A percentile compares a stretch with the other conserved stretches of the same genome.
Conservation (phyloP, 768 basidiomycete species). For the Lactarius pseudohatsudake region DNA sequence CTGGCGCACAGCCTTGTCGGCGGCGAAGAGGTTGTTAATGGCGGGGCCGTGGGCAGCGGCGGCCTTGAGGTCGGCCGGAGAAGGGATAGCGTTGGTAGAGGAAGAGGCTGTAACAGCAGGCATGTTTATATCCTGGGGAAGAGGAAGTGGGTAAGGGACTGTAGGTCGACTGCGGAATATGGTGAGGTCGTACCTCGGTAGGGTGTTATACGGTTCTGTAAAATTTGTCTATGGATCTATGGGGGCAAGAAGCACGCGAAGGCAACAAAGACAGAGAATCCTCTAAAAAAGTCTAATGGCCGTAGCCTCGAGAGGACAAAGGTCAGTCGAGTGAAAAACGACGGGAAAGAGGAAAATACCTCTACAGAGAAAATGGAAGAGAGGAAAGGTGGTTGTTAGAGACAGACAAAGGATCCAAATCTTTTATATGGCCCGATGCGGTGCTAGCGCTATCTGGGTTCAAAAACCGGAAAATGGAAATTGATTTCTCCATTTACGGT, state of each 20-base stretch:
- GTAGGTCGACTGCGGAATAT: not conserved
- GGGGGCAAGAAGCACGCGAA: slow-evolving; percentile 36
- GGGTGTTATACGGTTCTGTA: slow-evolving; percentile 37
- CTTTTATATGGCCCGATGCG: slow-evolving; percentile 11
- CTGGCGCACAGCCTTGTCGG: slow-evolving; percentile 82
- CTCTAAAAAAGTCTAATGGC: slow-evolving; percentile 57
- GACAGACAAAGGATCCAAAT: not conserved
- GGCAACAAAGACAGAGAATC: slow-evolving; percentile 58
- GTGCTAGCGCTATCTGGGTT: slow-evolving; percentile 23
- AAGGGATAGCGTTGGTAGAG: slow-evolving; percentile 57
- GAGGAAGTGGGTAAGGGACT: not conserved
- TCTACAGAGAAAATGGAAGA: slow-evolving; percentile 36
- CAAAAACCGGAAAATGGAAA: not conserved
- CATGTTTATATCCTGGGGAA: slow-evolving; percentile 62
- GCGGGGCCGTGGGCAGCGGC: slow-evolving; percentile 43
- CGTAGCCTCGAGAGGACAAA: slow-evolving; percentile 35
- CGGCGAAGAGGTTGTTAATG: slow-evolving; percentile 70
- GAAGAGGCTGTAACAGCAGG: slow-evolving; percentile 69
- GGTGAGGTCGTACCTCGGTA: slow-evolving; percentile 41
- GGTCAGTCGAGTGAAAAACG: slow-evolving; percentile 7
- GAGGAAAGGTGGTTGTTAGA: slow-evolving; percentile 33
- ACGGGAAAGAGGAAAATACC: slow-evolving; percentile 34
- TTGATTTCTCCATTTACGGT: not conserved
- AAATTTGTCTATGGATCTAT: slow-evolving; percentile 37
- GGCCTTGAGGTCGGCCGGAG: slow-evolving; percentile 74